These are phyloP conservation scores for Amauroascus niger DNA, from an alignment of 2,329 filamentous ascomycete species.

Conservation along the genomic window DNA sequence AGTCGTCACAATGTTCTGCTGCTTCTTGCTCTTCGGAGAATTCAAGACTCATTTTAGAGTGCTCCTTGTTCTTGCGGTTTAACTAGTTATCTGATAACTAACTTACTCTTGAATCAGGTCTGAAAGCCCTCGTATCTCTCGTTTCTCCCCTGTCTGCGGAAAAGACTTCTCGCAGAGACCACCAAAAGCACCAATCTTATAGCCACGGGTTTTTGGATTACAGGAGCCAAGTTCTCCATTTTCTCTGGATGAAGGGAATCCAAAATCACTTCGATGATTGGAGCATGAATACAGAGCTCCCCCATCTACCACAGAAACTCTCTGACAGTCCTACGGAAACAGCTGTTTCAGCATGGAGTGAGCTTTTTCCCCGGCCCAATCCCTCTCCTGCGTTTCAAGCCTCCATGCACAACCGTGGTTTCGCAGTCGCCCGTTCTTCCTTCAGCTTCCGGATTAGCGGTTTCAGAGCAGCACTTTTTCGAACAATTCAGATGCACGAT, in stretches of 20 bases:
- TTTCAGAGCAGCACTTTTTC: not conserved
- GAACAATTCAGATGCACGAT: not conserved
- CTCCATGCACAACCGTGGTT: slow-evolving; percentile 6
- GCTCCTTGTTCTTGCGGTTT: no score
- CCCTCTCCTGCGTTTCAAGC: not conserved
- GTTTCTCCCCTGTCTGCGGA: not conserved
- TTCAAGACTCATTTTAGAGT: no score
- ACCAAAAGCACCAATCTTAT: not conserved
- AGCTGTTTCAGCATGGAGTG: slow-evolving; percentile 7
- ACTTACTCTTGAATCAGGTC: no score
- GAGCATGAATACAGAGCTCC: not conserved
- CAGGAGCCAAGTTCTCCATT: not conserved
- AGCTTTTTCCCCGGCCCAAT: not conserved
- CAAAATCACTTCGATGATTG: not conserved
- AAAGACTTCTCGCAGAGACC: no score
- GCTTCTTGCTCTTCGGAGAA: no score
- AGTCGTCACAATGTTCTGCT: no score
- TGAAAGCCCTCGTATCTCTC: no score
- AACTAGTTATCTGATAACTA: not conserved
- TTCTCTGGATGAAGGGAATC: not conserved
- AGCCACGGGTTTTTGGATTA: not conserved
- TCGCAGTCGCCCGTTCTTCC: not conserved
- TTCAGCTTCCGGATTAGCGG: not conserved
- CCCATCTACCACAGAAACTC: not conserved
- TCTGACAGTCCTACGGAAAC: slow-evolving; percentile 1